A percentile compares a stretch with the other conserved stretches of the same genome.
phyloP scores from a whole-genome alignment of 2,329 filamentous ascomycete genomes.

The Trichoderma sp. region DNA sequence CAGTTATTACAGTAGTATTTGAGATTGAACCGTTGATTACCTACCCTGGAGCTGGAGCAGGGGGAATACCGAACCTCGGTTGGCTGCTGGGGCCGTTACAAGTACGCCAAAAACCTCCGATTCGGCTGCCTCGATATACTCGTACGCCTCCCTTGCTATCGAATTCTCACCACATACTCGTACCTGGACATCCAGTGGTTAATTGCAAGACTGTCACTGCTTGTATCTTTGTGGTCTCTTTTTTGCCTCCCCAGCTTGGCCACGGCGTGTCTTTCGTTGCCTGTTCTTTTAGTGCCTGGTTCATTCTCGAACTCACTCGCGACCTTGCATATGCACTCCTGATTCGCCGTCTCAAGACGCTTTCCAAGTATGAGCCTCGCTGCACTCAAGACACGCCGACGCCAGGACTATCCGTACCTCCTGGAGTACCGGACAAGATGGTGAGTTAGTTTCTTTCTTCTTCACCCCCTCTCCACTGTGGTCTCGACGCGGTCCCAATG shows the following conservation, averaged over 20 bases:
- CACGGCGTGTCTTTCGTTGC: not conserved
- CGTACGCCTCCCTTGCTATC: too few species aligned
- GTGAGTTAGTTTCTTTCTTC: conserved; percentile 45
- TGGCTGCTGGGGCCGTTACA: not conserved
- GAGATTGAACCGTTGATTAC: not conserved
- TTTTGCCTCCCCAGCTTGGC: not conserved
- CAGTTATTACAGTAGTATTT: not conserved
- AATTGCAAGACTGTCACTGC: not conserved
- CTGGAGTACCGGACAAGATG: conserved; percentile 87
- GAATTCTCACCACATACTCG: too few species aligned
- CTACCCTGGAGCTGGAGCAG: not conserved
- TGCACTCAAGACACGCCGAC: conserved; percentile 60
- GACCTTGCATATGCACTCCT: not conserved
- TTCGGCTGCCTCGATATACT: too few species aligned
- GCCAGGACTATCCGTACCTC: conserved; percentile 74
- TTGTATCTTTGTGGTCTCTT: not conserved
- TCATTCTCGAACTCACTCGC: not conserved
- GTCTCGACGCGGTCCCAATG: not conserved
- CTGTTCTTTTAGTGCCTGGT: not conserved
- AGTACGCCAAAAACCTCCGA: too few species aligned
- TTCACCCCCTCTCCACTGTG: not conserved
- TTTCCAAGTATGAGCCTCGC: conserved; percentile 25
- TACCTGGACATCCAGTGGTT: too few species aligned
- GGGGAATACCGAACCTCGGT: not conserved
- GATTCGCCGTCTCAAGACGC: not conserved